Evolutionary conservation across 345 rosid species (phyloP), one percentile per base, ranked within the genome.

Genomic region (Heritiera littoralis): DNA sequence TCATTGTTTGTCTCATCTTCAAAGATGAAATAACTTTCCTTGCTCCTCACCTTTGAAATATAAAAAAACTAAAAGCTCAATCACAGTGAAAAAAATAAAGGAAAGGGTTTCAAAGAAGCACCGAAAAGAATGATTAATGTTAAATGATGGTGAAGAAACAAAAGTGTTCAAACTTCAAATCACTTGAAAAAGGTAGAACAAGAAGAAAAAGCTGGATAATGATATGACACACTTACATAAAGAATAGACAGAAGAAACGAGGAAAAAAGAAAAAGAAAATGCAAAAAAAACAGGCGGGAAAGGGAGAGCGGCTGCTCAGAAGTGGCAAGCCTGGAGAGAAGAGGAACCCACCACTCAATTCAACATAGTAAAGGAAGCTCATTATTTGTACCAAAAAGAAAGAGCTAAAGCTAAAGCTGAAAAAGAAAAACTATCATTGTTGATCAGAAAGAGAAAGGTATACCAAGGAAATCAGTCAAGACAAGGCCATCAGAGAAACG

Each of bases 391-490:
- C 65, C 1, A 40, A 74, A 74, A 61, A 58, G 68, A 41, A 43
- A 41, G n/a, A 45, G 49, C 32, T 43, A 72, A 55, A 38, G 45
- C 63, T 46, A 8, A 18, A 71, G 28, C 15, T 13, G n/a, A 6
- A 43, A 43, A 43, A 6, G 45, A 43, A 43, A 71, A 30, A 51
- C 74, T 3, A 3, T 71, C 7, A 71, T 49, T 71, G 11, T 46
- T 45, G 2, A 46, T 45, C 46, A 38, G 45, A 32, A 8, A 35
- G 46, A 35, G 68, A 7, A 45, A 1, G 4, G 1, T 5, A 2
- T 49, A 71, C 75, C 76, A 4, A 90, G 30, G 77, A 66, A 88
- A 75, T 90, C 95, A 1, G 92, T 89, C 35, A 82, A 78, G 78
- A 91, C 86, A 5, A 84, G 59, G 6, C 59, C 59, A 18, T 55